These are phyloP conservation scores for Coemansia sp. DNA, from an alignment of 192 early-diverging fungal genomes.

Conservation along the genomic window DNA sequence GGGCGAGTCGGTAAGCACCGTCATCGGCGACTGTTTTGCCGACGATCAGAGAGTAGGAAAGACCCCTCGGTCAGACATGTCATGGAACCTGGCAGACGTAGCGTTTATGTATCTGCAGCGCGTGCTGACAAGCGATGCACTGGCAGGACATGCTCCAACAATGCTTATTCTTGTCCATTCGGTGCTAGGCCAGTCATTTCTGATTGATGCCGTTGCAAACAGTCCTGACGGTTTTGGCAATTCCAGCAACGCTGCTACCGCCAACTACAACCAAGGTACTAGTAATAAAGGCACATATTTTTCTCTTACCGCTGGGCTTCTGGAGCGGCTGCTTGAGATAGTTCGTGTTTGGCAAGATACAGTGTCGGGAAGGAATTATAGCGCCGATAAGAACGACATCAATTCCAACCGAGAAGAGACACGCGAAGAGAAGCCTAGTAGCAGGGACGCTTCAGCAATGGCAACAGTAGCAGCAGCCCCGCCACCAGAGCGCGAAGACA, in stretches of 20 bases:
- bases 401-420: background rate
- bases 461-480: background rate
- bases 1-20: constrained; percentile 27
- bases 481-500: constrained; percentile 6
- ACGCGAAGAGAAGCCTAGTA: background rate
- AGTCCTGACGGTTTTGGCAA: background rate
- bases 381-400: background rate
- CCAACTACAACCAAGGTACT: background rate
- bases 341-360: constrained; percentile 19
- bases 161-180: constrained; percentile 27
- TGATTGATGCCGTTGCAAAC: constrained; percentile 1
- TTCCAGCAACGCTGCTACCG: background rate
- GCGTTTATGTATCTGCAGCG: constrained; percentile 43
- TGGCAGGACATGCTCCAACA: constrained; percentile 25
- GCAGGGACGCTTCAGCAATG: background rate
- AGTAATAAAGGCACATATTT: background rate
- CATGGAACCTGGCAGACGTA: constrained; percentile 34
- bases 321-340: constrained; percentile 14
- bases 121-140: constrained; percentile 31
- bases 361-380: background rate
- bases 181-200: constrained; percentile 12
- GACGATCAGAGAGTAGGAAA: constrained; percentile 5
- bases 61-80: background rate
- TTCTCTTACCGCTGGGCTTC: constrained; percentile 1
- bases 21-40: constrained; percentile 17